A percentile compares a stretch with the other conserved stretches of the same genome.
phyloP scores from a whole-genome alignment of 148 eudicot genomes.

The Camellia lanceoleosa region DNA sequence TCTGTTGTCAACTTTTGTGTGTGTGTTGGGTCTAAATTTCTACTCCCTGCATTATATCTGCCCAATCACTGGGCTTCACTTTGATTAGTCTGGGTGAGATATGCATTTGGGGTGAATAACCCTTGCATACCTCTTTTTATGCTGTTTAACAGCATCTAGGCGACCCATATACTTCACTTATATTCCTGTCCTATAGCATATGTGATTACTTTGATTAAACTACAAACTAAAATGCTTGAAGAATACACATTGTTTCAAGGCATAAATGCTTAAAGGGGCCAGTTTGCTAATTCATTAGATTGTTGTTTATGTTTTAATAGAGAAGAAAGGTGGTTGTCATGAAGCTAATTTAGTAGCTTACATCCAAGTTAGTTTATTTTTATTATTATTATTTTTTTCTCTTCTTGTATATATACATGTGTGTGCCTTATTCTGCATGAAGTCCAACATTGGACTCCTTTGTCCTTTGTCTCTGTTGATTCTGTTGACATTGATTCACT shows the following conservation, averaged over 20 bases:
- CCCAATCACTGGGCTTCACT: neutral
- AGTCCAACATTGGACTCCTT: neutral
- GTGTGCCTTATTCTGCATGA: neutral
- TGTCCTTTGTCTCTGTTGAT: neutral
- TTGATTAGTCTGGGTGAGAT: neutral
- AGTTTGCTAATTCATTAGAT: neutral
- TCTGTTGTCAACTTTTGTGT: neutral
- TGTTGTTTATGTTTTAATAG: too few species aligned
- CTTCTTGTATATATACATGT: neutral
- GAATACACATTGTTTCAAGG: neutral
- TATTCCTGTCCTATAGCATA: neutral
- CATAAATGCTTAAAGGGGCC: neutral
- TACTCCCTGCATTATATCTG: neutral
- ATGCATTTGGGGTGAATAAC: neutral
- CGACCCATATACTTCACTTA: neutral
- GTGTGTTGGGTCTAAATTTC: neutral
- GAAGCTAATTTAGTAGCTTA: too few species aligned
- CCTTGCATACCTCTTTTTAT: neutral
- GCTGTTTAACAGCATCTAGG: neutral
- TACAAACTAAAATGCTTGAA: neutral
- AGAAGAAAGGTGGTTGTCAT: too few species aligned
- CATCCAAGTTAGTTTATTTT: too few species aligned
- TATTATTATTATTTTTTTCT: neutral
- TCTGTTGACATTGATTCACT: neutral
- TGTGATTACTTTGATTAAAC: neutral